Base-by-base conservation (phyloP, 2,329 filamentous ascomycete species). In the Hypoxylon rubiginosum region DNA sequence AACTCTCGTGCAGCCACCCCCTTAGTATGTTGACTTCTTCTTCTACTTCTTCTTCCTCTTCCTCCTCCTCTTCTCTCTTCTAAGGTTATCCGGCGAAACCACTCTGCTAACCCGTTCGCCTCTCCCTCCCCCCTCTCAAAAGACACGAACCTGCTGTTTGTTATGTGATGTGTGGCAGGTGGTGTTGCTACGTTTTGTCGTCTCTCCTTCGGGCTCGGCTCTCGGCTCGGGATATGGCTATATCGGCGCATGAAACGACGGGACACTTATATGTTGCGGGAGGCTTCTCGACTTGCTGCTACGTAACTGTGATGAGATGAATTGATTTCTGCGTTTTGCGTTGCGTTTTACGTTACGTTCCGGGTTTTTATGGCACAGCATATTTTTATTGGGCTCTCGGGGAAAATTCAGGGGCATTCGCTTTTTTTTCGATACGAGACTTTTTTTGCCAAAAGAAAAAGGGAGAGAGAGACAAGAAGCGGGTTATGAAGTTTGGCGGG, bases 1-100 rank as follows among this genome's bases (percentile, higher is more conserved):
- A 99, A 84, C 83, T 99, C 71, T 97, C 94, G 76, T 95, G 93
- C 82, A 97, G 94, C 79, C 96, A 99, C 81, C 96, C 96, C 36
- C 83, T 99, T 76, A 94, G 95, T 97, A 89, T 82, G 90, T 82
- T 32, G 28, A 30, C 43, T 2, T 28, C 43, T 39, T 51, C 41
- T n/a, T n/a, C n/a, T n/a, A n/a, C n/a, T n/a, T n/a, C n/a, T n/a
- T n/a, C n/a, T n/a, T n/a, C n/a, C n/a, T n/a, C n/a, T n/a, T n/a
- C n/a, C n/a, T n/a, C n/a, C n/a, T n/a, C n/a, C n/a, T n/a, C n/a
- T n/a, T n/a, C 45, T 11, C 41, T 39, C 41, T 46, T 58, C 58
- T 49, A 43, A 36, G 51, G n/a, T n/a, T 45, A 13, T 43, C n/a
- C n/a, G n/a, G n/a, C 41, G 9, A 51, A 59, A 46, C 1, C 46